Base-by-base conservation (phyloP, 805 yeast genomes). In the Yueomyces sinensis region DNA sequence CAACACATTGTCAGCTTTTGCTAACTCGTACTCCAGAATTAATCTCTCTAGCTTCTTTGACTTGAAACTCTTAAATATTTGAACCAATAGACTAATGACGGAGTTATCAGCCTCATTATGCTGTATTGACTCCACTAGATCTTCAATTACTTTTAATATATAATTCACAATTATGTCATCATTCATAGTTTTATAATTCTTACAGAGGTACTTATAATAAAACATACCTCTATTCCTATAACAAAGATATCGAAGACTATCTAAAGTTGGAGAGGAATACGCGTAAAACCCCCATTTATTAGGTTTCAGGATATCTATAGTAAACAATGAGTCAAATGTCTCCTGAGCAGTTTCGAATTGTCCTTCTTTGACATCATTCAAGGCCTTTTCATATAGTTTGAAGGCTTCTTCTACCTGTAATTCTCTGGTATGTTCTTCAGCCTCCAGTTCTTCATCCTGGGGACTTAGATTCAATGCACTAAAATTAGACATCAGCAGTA, bases 341-440 rank as follows among this genome's bases (percentile, higher is more conserved):
- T 45, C 44, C 29, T 66, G 65, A 0, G 96, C 78, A 3, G 59
- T 63, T 0, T 54, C 56, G 39, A 64, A 68, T 3, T 70, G 49
- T 3, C 59, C 56, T 1, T 59, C 53, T 41, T 75, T 73, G 43
- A 91, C 89, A 9, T 59, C 59, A 9, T 58, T 54, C 30, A 91
- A 61, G 0, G 95, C 95, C 16, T 58, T 56, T 45, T 83, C 83
- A 50, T 80, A 84, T 11, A 76, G 58, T 43, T 72, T 74, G 52
- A 80, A 78, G 3, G 94, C 91, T 49, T 81, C 82, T 54, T 91
- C 97, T 16, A 72, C 71, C 47, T 89, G 96, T 17, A 89, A 62
- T 52, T 91, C 99, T 32, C 95, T 64, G 1, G 96, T 80, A 48
- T 86, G 94, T 42, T 84, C 89, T 42, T 87, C 95, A 24, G 78